A percentile compares a stretch with the other conserved stretches of the same genome.
Conservation (phyloP, 495 filamentous ascomycete genomes). For the Talaromyces thailandensis region DNA sequence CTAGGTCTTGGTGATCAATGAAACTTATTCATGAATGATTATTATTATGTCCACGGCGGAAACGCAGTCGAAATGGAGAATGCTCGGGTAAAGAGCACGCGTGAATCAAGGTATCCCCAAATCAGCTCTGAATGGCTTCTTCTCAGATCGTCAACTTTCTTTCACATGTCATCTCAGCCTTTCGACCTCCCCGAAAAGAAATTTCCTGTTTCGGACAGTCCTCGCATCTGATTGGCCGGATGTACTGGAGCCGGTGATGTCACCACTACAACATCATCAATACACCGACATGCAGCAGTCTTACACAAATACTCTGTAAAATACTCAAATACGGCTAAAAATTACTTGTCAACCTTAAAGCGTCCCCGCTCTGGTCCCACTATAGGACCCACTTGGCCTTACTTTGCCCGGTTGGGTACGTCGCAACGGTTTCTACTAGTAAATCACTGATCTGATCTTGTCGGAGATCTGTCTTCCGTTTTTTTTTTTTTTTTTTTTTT, state of each 20-base stretch:
- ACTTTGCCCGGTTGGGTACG: background rate
- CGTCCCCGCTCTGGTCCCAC: background rate
- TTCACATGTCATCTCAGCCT: background rate
- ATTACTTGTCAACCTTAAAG: background rate
- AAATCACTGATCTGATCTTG: background rate
- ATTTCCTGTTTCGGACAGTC: background rate
- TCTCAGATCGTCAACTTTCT: no score
- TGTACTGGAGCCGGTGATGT: background rate
- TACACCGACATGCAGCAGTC: background rate
- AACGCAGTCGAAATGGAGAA: no score
- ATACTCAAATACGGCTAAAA: background rate
- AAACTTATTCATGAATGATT: no score
- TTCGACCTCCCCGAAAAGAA: background rate
- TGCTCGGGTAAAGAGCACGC: no score
- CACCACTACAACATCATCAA: background rate
- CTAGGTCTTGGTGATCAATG: background rate
- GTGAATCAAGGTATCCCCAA: no score
- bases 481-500: no score
- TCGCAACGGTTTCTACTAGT: background rate
- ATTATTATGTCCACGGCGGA: no score
- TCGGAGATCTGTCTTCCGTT: background rate
- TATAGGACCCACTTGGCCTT: background rate
- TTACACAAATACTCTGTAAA: background rate
- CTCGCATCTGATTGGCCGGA: background rate
- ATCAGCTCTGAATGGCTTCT: background rate